Conservation (phyloP, 345 rosid species). For the Schrenkiella parvula region DNA sequence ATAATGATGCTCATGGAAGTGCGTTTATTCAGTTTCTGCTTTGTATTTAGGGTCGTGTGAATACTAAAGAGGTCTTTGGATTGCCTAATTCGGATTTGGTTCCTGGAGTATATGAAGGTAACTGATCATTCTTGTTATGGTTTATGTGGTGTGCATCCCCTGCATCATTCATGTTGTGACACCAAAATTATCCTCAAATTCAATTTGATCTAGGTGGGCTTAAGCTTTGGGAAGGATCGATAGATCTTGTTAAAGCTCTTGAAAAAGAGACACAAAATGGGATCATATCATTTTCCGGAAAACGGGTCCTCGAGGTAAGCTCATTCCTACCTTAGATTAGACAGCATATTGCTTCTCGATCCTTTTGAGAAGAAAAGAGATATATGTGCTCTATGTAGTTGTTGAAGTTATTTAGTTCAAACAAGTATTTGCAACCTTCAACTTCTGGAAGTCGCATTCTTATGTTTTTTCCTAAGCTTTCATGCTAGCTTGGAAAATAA, state of each 20-base stretch:
- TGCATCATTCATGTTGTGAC: background rate
- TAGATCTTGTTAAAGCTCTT: conserved; percentile 84
- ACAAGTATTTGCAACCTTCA: too few relatives aligned
- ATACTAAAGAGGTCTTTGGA: conserved; percentile 77
- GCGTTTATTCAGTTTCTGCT: background rate
- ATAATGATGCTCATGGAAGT: conserved; percentile 2
- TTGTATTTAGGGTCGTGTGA: conserved; percentile 68
- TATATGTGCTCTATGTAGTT: background rate
- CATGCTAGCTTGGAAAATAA: too few relatives aligned
- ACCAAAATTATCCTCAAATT: background rate
- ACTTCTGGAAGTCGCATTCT: too few relatives aligned
- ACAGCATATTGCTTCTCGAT: background rate
- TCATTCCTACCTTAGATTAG: conserved; percentile 18
- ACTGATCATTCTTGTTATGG: background rate
- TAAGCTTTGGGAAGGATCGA: conserved; percentile 96
- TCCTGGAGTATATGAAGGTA: conserved; percentile 96
- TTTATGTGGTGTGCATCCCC: background rate
- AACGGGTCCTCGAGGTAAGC: conserved; percentile 79
- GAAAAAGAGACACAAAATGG: conserved; percentile 50
- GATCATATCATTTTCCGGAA: conserved; percentile 50
- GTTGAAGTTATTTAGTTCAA: too few relatives aligned
- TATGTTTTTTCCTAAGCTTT: background rate
- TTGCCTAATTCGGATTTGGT: conserved; percentile 86
- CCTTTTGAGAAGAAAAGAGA: background rate
- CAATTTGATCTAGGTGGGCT: conserved; percentile 59